These are phyloP conservation scores for Coemansia sp. DNA, from an alignment of 192 early-diverging fungal species.

Conservation along the genomic window DNA sequence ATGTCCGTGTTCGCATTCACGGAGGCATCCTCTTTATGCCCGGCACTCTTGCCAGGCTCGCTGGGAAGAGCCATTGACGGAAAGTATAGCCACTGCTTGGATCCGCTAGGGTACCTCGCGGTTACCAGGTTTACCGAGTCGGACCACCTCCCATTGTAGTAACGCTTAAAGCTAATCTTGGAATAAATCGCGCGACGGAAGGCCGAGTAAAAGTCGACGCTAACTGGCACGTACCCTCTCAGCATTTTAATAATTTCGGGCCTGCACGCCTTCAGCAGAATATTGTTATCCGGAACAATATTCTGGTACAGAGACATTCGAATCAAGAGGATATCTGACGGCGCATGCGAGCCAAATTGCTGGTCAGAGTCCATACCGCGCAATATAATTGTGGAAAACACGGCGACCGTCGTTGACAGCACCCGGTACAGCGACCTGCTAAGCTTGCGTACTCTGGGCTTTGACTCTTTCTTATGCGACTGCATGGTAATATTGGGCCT, in stretches of 20 bases:
- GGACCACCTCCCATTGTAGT: conserved; percentile 15
- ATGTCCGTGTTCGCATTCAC: too few relatives aligned
- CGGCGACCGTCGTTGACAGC: conserved; percentile 29
- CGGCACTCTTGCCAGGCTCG: too few relatives aligned
- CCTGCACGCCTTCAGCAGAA: conserved; percentile 16
- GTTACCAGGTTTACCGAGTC: conserved; percentile 13
- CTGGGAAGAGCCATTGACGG: conserved; percentile 4
- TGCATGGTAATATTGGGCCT: neutral
- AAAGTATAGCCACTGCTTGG: conserved; percentile 36
- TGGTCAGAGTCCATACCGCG: conserved; percentile 20
- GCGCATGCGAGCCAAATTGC: neutral
- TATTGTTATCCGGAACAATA: conserved; percentile 6
- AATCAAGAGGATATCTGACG: conserved; percentile 13
- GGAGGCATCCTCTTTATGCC: too few relatives aligned
- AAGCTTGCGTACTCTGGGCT: conserved; percentile 10
- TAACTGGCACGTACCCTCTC: conserved; percentile 24
- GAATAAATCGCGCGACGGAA: conserved; percentile 32
- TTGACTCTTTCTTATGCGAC: neutral
- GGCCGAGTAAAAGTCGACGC: conserved; percentile 20
- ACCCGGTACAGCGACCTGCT: conserved; percentile 30
- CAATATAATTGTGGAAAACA: conserved; percentile 26
- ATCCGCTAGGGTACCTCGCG: conserved; percentile 26
- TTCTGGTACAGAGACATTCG: conserved; percentile 15
- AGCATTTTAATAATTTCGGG: conserved; percentile 2
- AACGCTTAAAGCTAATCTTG: conserved; percentile 25